phyloP scores from a whole-genome alignment of 148 eudicot species.

The Chenopodium quinoa region DNA sequence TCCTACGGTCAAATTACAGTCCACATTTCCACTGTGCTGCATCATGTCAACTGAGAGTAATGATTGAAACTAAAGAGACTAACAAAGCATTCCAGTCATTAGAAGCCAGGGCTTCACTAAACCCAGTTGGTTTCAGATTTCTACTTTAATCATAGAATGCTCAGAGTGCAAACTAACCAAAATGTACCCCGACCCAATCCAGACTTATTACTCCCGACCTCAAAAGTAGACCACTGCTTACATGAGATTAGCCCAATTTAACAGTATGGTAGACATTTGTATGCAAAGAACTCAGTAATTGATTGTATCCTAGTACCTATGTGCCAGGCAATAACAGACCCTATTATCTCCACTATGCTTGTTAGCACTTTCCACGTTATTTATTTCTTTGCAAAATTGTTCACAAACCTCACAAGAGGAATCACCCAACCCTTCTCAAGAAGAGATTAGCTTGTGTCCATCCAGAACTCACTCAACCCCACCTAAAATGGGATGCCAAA shows the following conservation, averaged over 20 bases:
- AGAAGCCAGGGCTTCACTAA: background rate
- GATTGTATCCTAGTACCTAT: background rate
- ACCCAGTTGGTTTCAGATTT: background rate
- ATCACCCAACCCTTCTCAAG: background rate
- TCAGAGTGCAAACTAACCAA: background rate
- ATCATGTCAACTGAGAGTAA: background rate
- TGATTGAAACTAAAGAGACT: background rate
- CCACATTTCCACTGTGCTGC: background rate
- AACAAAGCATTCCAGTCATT: background rate
- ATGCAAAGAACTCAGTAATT: background rate
- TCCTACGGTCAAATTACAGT: background rate
- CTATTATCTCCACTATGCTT: background rate
- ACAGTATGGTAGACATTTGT: background rate
- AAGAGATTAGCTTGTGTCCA: background rate
- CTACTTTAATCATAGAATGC: background rate
- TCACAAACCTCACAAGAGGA: background rate
- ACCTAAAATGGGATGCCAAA: background rate
- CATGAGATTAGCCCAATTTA: background rate
- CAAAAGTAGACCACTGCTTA: background rate
- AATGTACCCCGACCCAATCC: background rate
- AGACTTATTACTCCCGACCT: background rate
- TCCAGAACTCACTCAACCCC: background rate
- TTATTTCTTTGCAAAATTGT: too few species aligned
- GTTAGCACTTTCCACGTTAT: background rate
- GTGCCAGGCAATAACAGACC: background rate